Conservation (phyloP, 2,329 filamentous ascomycete genomes). For the Hymenoscyphus scutula region DNA sequence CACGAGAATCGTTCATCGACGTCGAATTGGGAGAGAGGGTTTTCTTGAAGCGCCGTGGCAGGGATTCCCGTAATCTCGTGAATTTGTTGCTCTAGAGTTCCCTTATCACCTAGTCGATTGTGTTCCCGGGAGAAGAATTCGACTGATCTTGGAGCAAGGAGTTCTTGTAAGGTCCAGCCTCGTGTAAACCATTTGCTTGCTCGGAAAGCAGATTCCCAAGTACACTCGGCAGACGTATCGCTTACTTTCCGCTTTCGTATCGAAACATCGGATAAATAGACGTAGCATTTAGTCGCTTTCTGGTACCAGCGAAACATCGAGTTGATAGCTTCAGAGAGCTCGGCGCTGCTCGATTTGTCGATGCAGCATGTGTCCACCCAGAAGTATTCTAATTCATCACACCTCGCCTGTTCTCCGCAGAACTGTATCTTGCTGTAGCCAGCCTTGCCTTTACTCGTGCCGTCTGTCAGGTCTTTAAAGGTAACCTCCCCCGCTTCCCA, state of each 20-base stretch:
- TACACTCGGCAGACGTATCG: neutral
- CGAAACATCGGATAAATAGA: conserved; percentile 9
- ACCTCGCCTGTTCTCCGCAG: no score
- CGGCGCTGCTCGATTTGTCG: no score
- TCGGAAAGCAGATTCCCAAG: no score
- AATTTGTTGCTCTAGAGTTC: conserved; percentile 14
- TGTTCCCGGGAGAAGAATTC: conserved; percentile 19
- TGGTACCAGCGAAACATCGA: conserved; percentile 11
- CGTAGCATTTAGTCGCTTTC: conserved; percentile 9
- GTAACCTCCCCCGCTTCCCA: no score
- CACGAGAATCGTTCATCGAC: conserved; percentile 38
- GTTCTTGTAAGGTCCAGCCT: no score
- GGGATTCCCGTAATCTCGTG: conserved; percentile 18
- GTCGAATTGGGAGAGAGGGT: conserved; percentile 13
- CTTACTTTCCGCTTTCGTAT: neutral
- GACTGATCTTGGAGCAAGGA: conserved; percentile 13
- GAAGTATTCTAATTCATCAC: no score
- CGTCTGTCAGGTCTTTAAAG: no score
- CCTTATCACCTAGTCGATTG: conserved; percentile 20
- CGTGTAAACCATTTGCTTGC: no score
- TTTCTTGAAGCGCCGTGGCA: conserved; percentile 13
- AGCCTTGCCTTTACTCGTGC: no score
- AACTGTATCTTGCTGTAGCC: no score
- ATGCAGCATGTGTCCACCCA: no score
- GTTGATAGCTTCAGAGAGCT: no score